Percentiles rank a stretch among this genome's conserved stretches.
phyloP scores from a whole-genome alignment of 495 filamentous ascomycete genomes.

The Lindgomyces ingoldianus region DNA sequence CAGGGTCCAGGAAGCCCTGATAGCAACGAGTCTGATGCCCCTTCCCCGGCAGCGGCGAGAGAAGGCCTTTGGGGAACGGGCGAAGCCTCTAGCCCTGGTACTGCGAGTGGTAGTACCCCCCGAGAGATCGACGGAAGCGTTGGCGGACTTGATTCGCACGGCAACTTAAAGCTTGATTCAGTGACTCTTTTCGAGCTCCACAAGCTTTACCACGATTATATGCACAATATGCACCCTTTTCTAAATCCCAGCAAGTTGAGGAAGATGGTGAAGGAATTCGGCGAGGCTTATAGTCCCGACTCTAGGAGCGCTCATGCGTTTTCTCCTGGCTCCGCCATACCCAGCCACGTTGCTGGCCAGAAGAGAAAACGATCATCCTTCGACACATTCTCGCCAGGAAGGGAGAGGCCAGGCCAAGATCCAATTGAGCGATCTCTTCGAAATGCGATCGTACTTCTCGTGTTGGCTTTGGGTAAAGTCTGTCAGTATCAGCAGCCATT shows the following conservation, averaged over 20 bases:
- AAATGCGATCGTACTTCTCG: slow-evolving; percentile 76
- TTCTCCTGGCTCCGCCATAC: slow-evolving; percentile 33
- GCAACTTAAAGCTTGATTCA: slow-evolving; percentile 64
- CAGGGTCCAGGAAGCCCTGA: slow-evolving; percentile 29
- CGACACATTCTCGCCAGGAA: slow-evolving; percentile 18
- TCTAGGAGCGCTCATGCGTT: slow-evolving; percentile 3
- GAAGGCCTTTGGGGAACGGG: slow-evolving; percentile 32
- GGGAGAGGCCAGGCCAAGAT: slow-evolving; percentile 17
- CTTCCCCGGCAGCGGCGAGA: slow-evolving; percentile 11
- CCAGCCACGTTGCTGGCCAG: slow-evolving; percentile 26
- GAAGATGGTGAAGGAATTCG: slow-evolving; percentile 56
- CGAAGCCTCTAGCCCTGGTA: slow-evolving; percentile 16
- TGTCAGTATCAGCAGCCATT: slow-evolving; percentile 63
- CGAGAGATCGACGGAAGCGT: neutral
- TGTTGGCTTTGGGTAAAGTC: slow-evolving; percentile 84
- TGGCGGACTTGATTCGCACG: slow-evolving; percentile 60
- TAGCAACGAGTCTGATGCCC: slow-evolving; percentile 19
- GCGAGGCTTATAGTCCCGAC: slow-evolving; percentile 38
- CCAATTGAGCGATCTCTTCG: slow-evolving; percentile 59
- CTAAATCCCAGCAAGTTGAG: slow-evolving; percentile 58
- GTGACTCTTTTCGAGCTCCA: slow-evolving; percentile 64
- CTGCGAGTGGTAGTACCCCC: slow-evolving; percentile 5
- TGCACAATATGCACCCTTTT: slow-evolving; percentile 90
- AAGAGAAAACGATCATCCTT: slow-evolving; percentile 60
- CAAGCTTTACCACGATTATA: slow-evolving; percentile 71